phyloP scores from a whole-genome alignment of 2,329 filamentous ascomycete species.

The Pseudogymnoascus destructans region DNA sequence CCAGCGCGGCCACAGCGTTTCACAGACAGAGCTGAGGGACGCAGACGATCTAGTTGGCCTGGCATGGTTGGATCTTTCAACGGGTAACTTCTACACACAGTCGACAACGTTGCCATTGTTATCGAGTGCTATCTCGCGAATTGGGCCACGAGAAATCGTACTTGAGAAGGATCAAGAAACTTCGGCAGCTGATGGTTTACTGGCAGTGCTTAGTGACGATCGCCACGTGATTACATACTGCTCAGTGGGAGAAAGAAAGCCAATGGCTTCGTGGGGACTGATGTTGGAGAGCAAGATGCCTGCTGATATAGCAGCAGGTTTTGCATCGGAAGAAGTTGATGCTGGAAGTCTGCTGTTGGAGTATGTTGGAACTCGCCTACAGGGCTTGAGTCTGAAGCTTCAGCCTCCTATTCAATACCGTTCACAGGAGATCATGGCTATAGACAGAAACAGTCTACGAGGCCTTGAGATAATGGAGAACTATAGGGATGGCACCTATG shows the following conservation, averaged over 20 bases:
- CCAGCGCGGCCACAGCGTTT: constrained; percentile 36
- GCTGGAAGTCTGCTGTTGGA: constrained; percentile 73
- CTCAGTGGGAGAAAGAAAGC: constrained; percentile 28
- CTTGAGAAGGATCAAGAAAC: constrained; percentile 51
- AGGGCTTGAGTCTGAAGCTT: constrained; percentile 65
- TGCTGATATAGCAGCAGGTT: constrained; percentile 36
- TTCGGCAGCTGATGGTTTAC: constrained; percentile 46
- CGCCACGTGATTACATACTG: constrained; percentile 66
- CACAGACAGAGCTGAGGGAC: not conserved
- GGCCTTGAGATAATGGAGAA: constrained; percentile 84
- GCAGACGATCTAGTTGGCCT: constrained; percentile 47
- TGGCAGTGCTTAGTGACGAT: constrained; percentile 59
- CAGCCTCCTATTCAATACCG: constrained; percentile 69
- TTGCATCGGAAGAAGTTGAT: constrained; percentile 55
- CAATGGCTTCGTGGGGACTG: constrained; percentile 46
- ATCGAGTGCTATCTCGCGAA: constrained; percentile 68
- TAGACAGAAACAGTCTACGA: constrained; percentile 83
- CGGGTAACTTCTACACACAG: constrained; percentile 87
- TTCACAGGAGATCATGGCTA: constrained; percentile 66
- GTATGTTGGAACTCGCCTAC: constrained; percentile 69
- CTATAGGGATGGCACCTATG: constrained; percentile 62
- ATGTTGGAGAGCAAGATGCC: constrained; percentile 66
- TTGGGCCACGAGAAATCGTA: constrained; percentile 75
- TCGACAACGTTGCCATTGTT: constrained; percentile 55
- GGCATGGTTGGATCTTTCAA: constrained; percentile 91